These are phyloP conservation scores for Lichtheimia ornata DNA, from an alignment of 371 early-diverging fungal species.

Conservation along the genomic window DNA sequence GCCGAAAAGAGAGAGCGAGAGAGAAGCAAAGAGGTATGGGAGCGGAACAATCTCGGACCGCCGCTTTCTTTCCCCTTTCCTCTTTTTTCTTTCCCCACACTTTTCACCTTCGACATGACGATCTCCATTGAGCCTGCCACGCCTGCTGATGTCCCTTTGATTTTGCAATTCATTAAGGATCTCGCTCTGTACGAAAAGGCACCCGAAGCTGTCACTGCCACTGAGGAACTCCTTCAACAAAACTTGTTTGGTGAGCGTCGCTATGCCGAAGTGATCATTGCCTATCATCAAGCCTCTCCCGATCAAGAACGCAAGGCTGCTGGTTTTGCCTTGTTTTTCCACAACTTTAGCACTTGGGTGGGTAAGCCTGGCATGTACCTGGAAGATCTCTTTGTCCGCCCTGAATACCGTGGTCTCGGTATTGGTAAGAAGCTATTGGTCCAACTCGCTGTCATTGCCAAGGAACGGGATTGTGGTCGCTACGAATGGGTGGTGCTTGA, in stretches of 20 bases:
- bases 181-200: slow-evolving; percentile 82
- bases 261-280: slow-evolving; percentile 71
- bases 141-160: slow-evolving; percentile 60
- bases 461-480: slow-evolving; percentile 67
- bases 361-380: slow-evolving; percentile 81
- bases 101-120: neutral
- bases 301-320: slow-evolving; percentile 47
- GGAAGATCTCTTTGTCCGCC: slow-evolving; percentile 78
- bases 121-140: slow-evolving; percentile 60
- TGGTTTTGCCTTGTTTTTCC: slow-evolving; percentile 82
- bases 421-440: slow-evolving; percentile 73
- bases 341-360: slow-evolving; percentile 80
- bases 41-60: too few species aligned
- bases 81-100: slow-evolving; percentile 1
- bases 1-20: too few species aligned
- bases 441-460: slow-evolving; percentile 68
- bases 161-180: slow-evolving; percentile 68
- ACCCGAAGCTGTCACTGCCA: slow-evolving; percentile 70
- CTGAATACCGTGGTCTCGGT: slow-evolving; percentile 68
- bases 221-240: slow-evolving; percentile 61
- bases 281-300: slow-evolving; percentile 43
- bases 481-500: slow-evolving; percentile 82
- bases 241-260: slow-evolving; percentile 66
- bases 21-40: too few species aligned
- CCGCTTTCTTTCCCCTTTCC: slow-evolving; percentile 1